Evolutionary conservation across 495 filamentous ascomycete species (phyloP), one percentile per base, ranked within the genome.

Genomic region (Emericellopsis terricola): DNA sequence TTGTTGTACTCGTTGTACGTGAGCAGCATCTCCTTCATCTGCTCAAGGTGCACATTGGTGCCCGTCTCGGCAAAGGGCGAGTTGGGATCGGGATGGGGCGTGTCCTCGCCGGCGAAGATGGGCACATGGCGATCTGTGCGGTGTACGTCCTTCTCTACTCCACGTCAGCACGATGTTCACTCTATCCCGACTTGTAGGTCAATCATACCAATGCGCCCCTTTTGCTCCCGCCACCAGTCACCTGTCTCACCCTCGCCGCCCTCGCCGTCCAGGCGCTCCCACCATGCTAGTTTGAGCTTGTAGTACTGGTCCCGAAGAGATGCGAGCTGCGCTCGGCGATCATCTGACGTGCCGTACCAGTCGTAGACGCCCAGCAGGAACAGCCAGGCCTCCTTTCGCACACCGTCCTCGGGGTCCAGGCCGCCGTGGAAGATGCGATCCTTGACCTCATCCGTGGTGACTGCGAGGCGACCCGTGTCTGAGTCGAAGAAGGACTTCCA

Each of bases 11-110:
- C 91, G 49, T 96, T 94, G 51, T 97, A 97, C 0, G 89, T 96
- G 9, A 97, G 60, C 3, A 97, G 76, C 84, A 97, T 94, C 46
- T 97, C 89, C 55, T 97, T 97, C 71, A 96, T 76, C 52, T 97
- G 89, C 47, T 97, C 89, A 39, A 97, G 68, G 53, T 97, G 89
- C 20, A 94, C 87, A 43, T 97, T 97, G 17, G 89, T 97, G 34
- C 89, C 89, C 10, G 69, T 66, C 31, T 78, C 74, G 15, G 84
- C 81, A 48, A 94, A 97, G 1, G 89, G 87, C 0, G 91, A 96
- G 43, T 93, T 81, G 0, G 91, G 91, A 44, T 97, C 89, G 0
- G 91, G 89, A 50, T 97, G 91, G n/a, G 89, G 86, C 31, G 81
- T 93, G 45, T 97, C 89, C 56, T 97, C 89, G 30, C 89, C 89